Conservation (phyloP, 2,329 filamentous ascomycete species). For the Colletotrichum spaethianum region DNA sequence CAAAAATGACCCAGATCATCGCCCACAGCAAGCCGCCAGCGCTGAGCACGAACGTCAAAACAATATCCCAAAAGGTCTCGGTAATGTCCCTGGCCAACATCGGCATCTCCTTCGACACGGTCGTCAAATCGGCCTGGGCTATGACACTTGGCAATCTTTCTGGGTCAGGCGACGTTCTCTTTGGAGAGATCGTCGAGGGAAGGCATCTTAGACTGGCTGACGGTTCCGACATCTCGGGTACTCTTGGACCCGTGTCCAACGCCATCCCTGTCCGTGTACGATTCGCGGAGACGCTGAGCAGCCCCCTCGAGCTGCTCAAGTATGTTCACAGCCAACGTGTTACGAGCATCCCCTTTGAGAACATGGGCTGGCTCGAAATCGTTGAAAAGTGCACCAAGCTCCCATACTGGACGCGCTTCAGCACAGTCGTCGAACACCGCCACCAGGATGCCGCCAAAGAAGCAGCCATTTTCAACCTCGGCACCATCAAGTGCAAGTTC, state of each 20-base stretch:
- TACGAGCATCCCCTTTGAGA: constrained; percentile 63
- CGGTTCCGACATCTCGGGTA: constrained; percentile 69
- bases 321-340: constrained; percentile 65
- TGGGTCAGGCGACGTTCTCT: constrained; percentile 65
- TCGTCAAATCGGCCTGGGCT: constrained; percentile 72
- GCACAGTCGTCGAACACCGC: constrained; percentile 68
- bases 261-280: constrained; percentile 64
- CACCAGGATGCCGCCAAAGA: constrained; percentile 57
- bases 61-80: constrained; percentile 56
- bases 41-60: constrained; percentile 56
- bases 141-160: constrained; percentile 67
- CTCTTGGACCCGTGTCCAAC: constrained; percentile 64
- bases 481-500: constrained; percentile 61
- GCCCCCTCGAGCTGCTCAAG: constrained; percentile 64
- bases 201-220: constrained; percentile 59
- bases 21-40: constrained; percentile 58
- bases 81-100: constrained; percentile 59
- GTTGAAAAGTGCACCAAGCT: constrained; percentile 68
- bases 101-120: constrained; percentile 64
- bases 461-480: constrained; percentile 59
- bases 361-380: constrained; percentile 65
- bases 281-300: constrained; percentile 59
- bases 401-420: constrained; percentile 68
- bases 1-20: constrained; percentile 62
- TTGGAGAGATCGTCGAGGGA: constrained; percentile 67